phyloP scores from a whole-genome alignment of 805 yeast genomes.

The Candida vaughaniae region DNA sequence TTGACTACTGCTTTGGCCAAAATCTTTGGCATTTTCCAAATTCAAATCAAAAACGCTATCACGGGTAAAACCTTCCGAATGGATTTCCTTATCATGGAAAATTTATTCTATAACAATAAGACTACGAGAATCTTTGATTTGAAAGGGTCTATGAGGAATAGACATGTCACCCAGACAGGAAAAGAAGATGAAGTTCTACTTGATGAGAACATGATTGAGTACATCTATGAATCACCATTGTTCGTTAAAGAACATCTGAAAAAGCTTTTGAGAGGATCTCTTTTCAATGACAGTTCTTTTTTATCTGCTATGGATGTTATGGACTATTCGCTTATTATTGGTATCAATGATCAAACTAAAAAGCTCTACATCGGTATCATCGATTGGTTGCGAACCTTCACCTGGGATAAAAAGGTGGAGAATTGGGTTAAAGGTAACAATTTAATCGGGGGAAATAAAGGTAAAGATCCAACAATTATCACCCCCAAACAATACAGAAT shows the following conservation, averaged over 20 bases:
- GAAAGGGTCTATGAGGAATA: conserved; percentile 96
- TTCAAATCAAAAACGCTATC: conserved; percentile 73
- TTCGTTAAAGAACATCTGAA: conserved; percentile 93
- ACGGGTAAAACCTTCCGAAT: conserved; percentile 77
- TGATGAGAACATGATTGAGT: conserved; percentile 98
- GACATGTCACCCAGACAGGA: conserved; percentile 97
- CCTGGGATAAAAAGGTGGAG: conserved; percentile 98
- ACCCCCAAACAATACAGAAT: conserved; percentile 95
- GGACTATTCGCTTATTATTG: conserved; percentile 96
- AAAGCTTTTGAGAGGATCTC: conserved; percentile 76
- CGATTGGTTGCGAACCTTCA: conserved; percentile 90
- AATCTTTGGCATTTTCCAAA: conserved; percentile 93
- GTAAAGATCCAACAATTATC: conserved; percentile 93
- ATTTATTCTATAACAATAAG: conserved; percentile 79
- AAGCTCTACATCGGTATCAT: conserved; percentile 89
- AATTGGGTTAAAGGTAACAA: conserved; percentile 96
- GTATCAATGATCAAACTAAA: conserved; percentile 67
- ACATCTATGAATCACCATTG: conserved; percentile 92
- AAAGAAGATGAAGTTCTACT: conserved; percentile 88
- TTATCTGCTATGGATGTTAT: conserved; percentile 96
- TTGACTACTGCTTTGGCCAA: conserved; percentile 93
- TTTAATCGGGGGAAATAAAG: conserved; percentile 75
- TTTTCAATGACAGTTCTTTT: conserved; percentile 94
- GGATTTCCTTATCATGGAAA: conserved; percentile 95
- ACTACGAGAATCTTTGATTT: conserved; percentile 88